Conservation (phyloP, 1,139 yeast genomes). For the Suhomyces kunorum region DNA sequence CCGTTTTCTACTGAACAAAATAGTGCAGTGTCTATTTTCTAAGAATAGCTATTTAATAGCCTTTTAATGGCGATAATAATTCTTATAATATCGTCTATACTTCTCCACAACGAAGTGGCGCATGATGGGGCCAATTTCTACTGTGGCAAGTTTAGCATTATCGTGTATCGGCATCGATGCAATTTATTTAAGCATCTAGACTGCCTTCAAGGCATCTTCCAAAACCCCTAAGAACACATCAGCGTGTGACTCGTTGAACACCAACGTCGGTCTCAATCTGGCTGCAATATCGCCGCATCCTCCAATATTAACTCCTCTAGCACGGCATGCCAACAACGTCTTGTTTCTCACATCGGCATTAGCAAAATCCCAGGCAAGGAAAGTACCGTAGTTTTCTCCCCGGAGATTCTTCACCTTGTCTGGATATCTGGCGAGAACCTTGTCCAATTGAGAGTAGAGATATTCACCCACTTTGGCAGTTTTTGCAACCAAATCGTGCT, state of each 20-base stretch:
- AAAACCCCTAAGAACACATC: slow-evolving; percentile 55
- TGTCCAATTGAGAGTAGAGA: slow-evolving; percentile 49
- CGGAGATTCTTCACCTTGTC: slow-evolving; percentile 53
- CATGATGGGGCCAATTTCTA: no score
- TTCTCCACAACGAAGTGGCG: no score
- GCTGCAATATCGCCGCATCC: slow-evolving; percentile 69
- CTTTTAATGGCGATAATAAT: no score
- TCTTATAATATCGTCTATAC: no score
- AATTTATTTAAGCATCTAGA: slow-evolving; percentile 1
- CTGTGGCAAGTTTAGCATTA: no score
- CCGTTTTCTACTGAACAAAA: no score
- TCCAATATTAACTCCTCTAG: slow-evolving; percentile 66
- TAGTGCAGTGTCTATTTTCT: no score
- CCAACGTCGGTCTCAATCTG: slow-evolving; percentile 70
- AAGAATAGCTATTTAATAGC: no score
- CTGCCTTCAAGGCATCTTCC: slow-evolving; percentile 30
- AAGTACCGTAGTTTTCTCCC: slow-evolving; percentile 69
- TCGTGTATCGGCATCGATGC: no score
- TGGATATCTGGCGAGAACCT: slow-evolving; percentile 47
- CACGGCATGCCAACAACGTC: slow-evolving; percentile 50
- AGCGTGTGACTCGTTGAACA: slow-evolving; percentile 67
- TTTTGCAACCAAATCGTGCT: slow-evolving; percentile 51
- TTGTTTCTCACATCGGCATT: slow-evolving; percentile 50
- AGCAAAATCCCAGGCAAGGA: slow-evolving; percentile 72
- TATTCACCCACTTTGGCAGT: slow-evolving; percentile 63